phyloP scores from a whole-genome alignment of 352 stramenopile species.

The Globisporangium camurandrum region DNA sequence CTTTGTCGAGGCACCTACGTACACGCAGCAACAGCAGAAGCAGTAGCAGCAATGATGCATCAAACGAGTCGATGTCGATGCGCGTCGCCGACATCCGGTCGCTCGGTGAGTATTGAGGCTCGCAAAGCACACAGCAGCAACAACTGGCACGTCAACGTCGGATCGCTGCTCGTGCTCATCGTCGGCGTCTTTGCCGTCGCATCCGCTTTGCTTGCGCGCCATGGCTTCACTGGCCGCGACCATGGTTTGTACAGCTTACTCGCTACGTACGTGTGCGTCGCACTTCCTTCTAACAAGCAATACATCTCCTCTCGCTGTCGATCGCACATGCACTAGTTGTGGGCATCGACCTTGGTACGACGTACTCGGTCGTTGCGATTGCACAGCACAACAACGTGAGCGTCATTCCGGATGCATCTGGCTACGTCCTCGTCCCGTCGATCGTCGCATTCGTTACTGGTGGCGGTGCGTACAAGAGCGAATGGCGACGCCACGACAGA shows the following conservation, averaged over 20 bases:
- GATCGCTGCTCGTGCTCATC: constrained; percentile 37
- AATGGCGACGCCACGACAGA: not conserved
- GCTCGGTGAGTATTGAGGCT: too few relatives aligned
- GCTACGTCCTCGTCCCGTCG: constrained; percentile 47
- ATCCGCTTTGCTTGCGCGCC: constrained; percentile 40
- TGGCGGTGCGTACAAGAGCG: constrained; percentile 27
- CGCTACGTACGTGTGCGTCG: not conserved
- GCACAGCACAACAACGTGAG: constrained; percentile 55
- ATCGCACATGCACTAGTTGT: constrained; percentile 25
- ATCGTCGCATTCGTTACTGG: constrained; percentile 51
- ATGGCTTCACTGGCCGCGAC: constrained; percentile 51
- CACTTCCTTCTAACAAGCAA: too few relatives aligned
- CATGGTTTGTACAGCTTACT: constrained; percentile 19
- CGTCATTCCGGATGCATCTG: constrained; percentile 42
- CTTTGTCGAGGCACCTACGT: too few relatives aligned
- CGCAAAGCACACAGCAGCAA: not conserved
- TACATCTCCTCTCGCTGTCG: not conserved
- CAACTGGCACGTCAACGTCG: constrained; percentile 11
- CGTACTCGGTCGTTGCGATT: constrained; percentile 73
- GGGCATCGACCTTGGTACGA: constrained; percentile 69
- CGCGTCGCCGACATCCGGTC: too few relatives aligned
- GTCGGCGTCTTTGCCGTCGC: constrained; percentile 27
- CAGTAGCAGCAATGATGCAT: too few relatives aligned
- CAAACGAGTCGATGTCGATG: too few relatives aligned
- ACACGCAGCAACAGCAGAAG: constrained; percentile 1